These are phyloP conservation scores for Sporisorium exsertum DNA, from an alignment of 1,284 basidiomycete genomes.

Conservation along the genomic window DNA sequence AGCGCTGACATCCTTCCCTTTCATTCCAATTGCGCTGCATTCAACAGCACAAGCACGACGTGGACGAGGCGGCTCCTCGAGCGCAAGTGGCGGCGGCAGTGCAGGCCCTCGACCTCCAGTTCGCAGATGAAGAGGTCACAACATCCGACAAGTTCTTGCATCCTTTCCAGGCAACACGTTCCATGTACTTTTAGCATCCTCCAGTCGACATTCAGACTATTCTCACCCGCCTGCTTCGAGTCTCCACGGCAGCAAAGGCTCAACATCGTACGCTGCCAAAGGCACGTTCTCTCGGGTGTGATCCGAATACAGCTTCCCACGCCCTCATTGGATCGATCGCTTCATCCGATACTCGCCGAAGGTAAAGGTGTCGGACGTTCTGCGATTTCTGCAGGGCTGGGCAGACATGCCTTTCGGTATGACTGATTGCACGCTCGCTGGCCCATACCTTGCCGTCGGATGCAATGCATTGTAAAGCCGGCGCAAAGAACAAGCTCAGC, in stretches of 20 bases:
- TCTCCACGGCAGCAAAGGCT: background rate
- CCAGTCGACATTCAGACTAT: background rate
- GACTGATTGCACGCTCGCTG: too few relatives aligned
- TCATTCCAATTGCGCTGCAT: background rate
- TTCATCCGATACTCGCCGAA: background rate
- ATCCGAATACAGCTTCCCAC: constrained; percentile 14
- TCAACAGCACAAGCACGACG: constrained; percentile 52
- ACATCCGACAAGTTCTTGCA: background rate
- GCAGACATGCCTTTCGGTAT: background rate
- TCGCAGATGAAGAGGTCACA: constrained; percentile 22
- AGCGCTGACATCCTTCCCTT: background rate
- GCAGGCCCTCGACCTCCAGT: constrained; percentile 28
- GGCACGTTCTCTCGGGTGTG: background rate
- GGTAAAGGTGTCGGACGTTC: background rate
- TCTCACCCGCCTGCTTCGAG: constrained; percentile 2
- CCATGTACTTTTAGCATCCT: constrained; percentile 33
- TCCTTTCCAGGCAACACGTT: background rate
- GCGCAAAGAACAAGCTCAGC: background rate
- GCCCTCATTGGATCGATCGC: background rate
- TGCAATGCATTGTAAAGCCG: background rate
- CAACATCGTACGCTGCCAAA: background rate
- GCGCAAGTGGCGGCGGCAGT: constrained; percentile 8
- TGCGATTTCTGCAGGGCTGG: background rate
- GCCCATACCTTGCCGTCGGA: background rate
- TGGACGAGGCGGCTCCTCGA: constrained; percentile 41